Percentiles rank a stretch among this genome's conserved stretches.
These are phyloP conservation scores for Xerocomus brunneocitrinus DNA, from an alignment of 768 basidiomycete species.

Conservation along the genomic window DNA sequence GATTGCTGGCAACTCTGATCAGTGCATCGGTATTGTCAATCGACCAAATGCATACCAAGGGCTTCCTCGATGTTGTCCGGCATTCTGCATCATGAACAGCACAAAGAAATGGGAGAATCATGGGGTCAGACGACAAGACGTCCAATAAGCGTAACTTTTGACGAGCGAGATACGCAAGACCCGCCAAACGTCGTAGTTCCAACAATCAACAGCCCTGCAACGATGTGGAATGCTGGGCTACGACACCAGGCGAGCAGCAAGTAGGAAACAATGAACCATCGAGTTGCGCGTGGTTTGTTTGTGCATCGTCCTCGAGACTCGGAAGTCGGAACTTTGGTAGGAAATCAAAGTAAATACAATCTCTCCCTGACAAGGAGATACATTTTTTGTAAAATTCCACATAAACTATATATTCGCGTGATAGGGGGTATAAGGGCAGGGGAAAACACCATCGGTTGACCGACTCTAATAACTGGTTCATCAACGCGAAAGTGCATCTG, in stretches of 20 bases:
- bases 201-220: conserved; percentile 2
- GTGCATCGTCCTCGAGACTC: not conserved
- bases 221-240: conserved; percentile 21
- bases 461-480: no score
- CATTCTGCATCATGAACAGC: no score
- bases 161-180: not conserved
- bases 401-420: not conserved
- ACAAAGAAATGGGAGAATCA: no score
- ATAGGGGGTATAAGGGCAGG: not conserved
- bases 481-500: no score
- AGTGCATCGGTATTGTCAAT: no score
- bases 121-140: not conserved
- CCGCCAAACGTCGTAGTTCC: conserved; percentile 10
- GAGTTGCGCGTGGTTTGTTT: not conserved
- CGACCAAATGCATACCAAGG: no score
- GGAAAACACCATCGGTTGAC: no score
- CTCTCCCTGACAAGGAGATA: no score
- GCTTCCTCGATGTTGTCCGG: no score
- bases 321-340: not conserved
- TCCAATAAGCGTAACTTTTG: not conserved
- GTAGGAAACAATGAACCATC: no score
- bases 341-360: no score
- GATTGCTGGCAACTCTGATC: no score
- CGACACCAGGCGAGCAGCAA: conserved; percentile 2
- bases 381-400: not conserved